Percentiles rank a stretch among this genome's conserved stretches.
phyloP scores from a whole-genome alignment of 345 rosid species.

The Geranium rotundifolium region DNA sequence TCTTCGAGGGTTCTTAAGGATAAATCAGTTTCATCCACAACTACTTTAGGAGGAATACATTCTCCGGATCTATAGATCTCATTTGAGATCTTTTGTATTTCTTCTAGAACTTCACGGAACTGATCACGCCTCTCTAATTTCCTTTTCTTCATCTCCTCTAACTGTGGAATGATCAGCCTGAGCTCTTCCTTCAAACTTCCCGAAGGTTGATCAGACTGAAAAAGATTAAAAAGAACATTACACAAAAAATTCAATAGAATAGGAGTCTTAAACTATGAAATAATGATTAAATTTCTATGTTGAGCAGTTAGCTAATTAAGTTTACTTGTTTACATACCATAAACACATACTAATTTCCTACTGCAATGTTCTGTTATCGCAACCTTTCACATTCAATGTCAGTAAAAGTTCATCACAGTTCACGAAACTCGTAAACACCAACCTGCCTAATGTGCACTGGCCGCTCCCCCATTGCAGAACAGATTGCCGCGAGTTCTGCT shows the following conservation, averaged over 20 bases:
- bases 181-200: constrained; percentile 89
- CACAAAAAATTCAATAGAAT: too few relatives aligned
- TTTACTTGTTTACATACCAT: background rate
- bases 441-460: constrained; percentile 93
- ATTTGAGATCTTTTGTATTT: constrained; percentile 35
- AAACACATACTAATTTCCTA: too few relatives aligned
- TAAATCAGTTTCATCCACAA: constrained; percentile 60
- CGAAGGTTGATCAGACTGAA: constrained; percentile 61
- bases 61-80: constrained; percentile 46
- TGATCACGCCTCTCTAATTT: constrained; percentile 70
- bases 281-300: background rate
- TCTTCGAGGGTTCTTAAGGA: constrained; percentile 75
- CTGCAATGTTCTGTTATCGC: too few relatives aligned
- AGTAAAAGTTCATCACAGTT: background rate
- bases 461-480: constrained; percentile 84
- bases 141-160: constrained; percentile 85
- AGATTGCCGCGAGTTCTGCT: constrained; percentile 81
- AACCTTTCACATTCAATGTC: background rate
- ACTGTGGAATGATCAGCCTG: constrained; percentile 50
- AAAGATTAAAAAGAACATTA: background rate
- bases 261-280: too few relatives aligned
- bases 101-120: constrained; percentile 51
- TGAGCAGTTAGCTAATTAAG: too few relatives aligned
- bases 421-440: background rate
- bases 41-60: constrained; percentile 16